These are phyloP conservation scores for Lasiosphaeria miniovina DNA, from an alignment of 495 filamentous ascomycete genomes.

Conservation along the genomic window DNA sequence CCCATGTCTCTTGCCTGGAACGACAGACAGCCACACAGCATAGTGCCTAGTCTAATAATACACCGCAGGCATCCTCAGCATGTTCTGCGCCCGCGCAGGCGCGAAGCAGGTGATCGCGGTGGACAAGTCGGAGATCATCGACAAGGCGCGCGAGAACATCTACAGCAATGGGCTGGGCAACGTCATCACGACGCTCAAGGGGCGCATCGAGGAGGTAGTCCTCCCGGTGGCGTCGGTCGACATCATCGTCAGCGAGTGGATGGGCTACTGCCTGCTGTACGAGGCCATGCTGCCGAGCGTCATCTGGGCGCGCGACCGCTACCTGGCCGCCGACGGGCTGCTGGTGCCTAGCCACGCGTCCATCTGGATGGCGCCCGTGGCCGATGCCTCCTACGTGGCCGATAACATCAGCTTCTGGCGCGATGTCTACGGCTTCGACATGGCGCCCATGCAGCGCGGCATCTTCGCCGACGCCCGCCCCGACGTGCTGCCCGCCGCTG, in stretches of 20 bases:
- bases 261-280: slow-evolving; percentile 98
- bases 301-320: slow-evolving; percentile 87
- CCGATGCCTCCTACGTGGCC: slow-evolving; percentile 84
- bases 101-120: slow-evolving; percentile 94
- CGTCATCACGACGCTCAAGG: slow-evolving; percentile 87
- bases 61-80: slow-evolving; percentile 50
- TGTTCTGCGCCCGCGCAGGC: slow-evolving; percentile 94
- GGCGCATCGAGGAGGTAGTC: slow-evolving; percentile 92
- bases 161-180: slow-evolving; percentile 76
- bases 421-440: slow-evolving; percentile 98
- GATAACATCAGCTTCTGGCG: slow-evolving; percentile 96
- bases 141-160: slow-evolving; percentile 90
- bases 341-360: slow-evolving; percentile 90
- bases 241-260: slow-evolving; percentile 99
- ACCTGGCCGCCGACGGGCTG: slow-evolving; percentile 80
- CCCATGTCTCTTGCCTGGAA: no score
- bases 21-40: no score
- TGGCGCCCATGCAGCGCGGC: slow-evolving; percentile 79
- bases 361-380: slow-evolving; percentile 83
- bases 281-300: slow-evolving; percentile 98
- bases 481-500: slow-evolving; percentile 71
- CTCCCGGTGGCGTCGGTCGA: slow-evolving; percentile 90
- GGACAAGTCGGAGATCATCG: slow-evolving; percentile 94
- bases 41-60: not conserved
- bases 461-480: slow-evolving; percentile 84